These are phyloP conservation scores for Pseudogymnoascus sp. DNA, from an alignment of 2,329 filamentous ascomycete species.

Conservation along the genomic window DNA sequence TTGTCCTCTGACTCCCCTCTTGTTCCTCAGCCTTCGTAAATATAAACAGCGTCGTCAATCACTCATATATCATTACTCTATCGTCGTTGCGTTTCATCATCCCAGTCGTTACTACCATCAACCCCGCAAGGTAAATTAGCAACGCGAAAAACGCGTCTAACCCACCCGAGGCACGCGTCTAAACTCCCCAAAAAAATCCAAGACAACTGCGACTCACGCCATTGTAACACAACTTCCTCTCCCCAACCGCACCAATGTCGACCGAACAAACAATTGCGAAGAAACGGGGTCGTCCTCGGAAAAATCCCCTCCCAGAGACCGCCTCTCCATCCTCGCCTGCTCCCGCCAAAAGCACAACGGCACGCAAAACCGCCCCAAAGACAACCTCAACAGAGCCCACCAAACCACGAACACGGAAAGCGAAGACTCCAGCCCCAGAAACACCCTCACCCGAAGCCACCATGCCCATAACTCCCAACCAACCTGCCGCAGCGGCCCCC, in stretches of 20 bases:
- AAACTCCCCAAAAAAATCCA: background rate
- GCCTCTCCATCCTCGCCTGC: background rate
- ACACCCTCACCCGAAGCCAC: background rate
- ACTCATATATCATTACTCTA: background rate
- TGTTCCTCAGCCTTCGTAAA: background rate
- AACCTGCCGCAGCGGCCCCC: background rate
- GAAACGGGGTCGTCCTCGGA: background rate
- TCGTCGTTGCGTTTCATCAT: background rate
- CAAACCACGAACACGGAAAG: background rate
- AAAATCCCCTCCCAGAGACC: background rate
- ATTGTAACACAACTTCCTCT: background rate
- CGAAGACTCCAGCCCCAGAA: background rate
- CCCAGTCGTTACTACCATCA: background rate
- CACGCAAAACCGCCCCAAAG: background rate
- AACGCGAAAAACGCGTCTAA: conserved; percentile 3
- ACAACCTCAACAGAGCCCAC: background rate
- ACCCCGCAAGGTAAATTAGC: conserved; percentile 3
- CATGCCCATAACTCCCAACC: background rate
- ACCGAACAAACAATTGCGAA: background rate
- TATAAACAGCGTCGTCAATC: background rate
- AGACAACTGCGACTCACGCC: background rate
- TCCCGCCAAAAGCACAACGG: background rate
- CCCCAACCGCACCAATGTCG: background rate
- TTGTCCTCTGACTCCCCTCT: background rate
- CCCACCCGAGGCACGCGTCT: background rate